Evolutionary conservation across 2,329 filamentous ascomycete genomes (phyloP).

Genomic region (Lachnellula occidentalis): DNA sequence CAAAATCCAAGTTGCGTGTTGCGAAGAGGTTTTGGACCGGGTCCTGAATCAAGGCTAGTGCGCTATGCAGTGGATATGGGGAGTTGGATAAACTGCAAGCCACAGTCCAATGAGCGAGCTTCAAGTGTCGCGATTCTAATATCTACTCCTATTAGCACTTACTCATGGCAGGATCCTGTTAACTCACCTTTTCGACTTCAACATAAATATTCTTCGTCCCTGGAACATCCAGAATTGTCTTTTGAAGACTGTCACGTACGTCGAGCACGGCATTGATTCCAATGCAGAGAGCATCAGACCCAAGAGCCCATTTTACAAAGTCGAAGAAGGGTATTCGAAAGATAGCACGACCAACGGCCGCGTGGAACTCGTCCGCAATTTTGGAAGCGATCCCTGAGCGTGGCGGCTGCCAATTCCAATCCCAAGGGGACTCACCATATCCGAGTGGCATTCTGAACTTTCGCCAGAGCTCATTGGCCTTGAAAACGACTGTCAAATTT

Average conservation of each 20-base stretch:
- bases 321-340: conserved; percentile 14
- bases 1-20: conserved; percentile 28
- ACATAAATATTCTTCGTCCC: conserved; percentile 9
- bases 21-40: conserved; percentile 7
- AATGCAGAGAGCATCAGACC: conserved; percentile 10
- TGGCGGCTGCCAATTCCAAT: conserved; percentile 17
- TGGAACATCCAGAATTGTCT: conserved; percentile 5
- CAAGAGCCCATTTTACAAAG: conserved; percentile 16
- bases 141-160: conserved; percentile 40
- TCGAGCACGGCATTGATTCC: conserved; percentile 11
- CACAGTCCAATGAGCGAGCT: conserved; percentile 14
- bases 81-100: conserved; percentile 12
- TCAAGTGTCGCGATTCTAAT: conserved; percentile 9
- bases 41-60: conserved; percentile 9
- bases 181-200: conserved; percentile 14
- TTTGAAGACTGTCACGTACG: conserved; percentile 10
- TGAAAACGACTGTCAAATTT: conserved; percentile 8
- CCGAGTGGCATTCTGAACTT: conserved; percentile 8
- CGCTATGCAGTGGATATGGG: conserved; percentile 1
- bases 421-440: conserved; percentile 7
- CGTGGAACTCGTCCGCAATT: conserved; percentile 16
- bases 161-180: conserved; percentile 45
- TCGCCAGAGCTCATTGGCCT: conserved; percentile 15
- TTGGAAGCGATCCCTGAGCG: conserved; percentile 9
- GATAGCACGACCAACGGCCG: conserved; percentile 12